Base-by-base conservation (phyloP, 208 protist species). In the Acanthamoeba castellanii region DNA sequence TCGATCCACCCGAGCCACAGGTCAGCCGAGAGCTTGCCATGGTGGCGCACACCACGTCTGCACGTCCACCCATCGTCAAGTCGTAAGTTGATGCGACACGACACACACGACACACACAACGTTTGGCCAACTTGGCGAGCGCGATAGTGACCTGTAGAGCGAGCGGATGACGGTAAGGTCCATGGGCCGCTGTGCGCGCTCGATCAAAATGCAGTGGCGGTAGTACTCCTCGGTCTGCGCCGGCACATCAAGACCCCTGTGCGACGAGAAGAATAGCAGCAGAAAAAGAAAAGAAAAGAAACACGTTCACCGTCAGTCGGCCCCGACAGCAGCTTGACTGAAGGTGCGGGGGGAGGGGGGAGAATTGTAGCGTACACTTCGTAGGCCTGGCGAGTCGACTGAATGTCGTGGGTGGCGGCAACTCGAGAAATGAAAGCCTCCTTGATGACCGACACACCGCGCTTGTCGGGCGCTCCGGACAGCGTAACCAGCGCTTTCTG, bases 1-100 rank as follows among this genome's bases (percentile, higher is more conserved):
- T 90, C 57, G 27, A 90, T 90, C 50, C 45, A 90, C 18, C 57
- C 82, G 32, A 90, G 57, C 82, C 82, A 90, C 82, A 90, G 57
- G 18, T 68, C 50, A 27, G 37, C 52, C 6, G 74, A 82, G 18
- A 45, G 74, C 32, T 11, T 82, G 45, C 74, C 74, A 34, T 55
- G 45, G 18, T 52, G 2, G 22, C 74, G 6, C 74, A 50, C 37
- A 14, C 74, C 74, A 50, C 74, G 74, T 22, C 74, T 81, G 70
- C 27, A 13, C 55, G 1, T n/a, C 4, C 11, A 78, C 11, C 27
- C 11, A 78, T 78, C 11, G 3, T 30, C 34, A 8, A 3, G 37
- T 37, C 30, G 14, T 30, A 78, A 30, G 11, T 11, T 45, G 14
- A 45, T 30, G 16, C 14, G 27, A 78, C 11, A 30, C 9, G 27